Evolutionary conservation across 352 stramenopile species (phyloP).

Genomic region (Sclerospora graminicola): DNA sequence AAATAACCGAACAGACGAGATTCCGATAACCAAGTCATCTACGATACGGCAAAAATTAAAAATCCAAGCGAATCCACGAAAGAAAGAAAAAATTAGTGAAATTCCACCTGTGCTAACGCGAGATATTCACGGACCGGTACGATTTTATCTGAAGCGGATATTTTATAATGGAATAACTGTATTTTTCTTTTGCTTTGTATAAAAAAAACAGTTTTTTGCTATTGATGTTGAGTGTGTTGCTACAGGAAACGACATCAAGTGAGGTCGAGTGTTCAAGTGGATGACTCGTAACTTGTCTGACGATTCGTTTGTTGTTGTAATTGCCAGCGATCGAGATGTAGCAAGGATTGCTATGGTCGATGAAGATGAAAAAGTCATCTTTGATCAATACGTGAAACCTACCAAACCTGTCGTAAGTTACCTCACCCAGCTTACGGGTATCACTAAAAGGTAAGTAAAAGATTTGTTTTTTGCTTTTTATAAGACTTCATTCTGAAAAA

Average conservation of each 20-base stretch:
- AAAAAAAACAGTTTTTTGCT: conserved; percentile 61
- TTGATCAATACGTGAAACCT: conserved; percentile 82
- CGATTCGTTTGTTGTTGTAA: too few relatives aligned
- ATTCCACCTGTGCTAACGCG: conserved; percentile 64
- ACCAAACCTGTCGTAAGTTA: conserved; percentile 84
- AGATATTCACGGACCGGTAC: conserved; percentile 66
- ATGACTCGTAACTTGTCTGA: too few relatives aligned
- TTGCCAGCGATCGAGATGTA: conserved; percentile 75
- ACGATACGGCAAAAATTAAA: conserved; percentile 28
- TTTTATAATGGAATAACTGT: neutral
- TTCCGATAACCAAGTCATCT: neutral
- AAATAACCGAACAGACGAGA: too few relatives aligned
- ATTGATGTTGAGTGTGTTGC: conserved; percentile 92
- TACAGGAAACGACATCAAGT: conserved; percentile 72
- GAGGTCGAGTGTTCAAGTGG: too few relatives aligned
- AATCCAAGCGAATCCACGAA: conserved; percentile 57
- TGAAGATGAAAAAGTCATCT: conserved; percentile 76
- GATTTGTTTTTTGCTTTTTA: neutral
- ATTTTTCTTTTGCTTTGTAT: conserved; percentile 3
- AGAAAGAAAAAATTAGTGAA: conserved; percentile 66
- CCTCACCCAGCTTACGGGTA: conserved; percentile 86
- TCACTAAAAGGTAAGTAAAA: conserved; percentile 51
- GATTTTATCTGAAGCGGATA: conserved; percentile 1
- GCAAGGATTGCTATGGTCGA: conserved; percentile 86
- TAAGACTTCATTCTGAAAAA: neutral